Base-by-base conservation (phyloP, 2,329 filamentous ascomycete species). In the Cladophialophora immunda region DNA sequence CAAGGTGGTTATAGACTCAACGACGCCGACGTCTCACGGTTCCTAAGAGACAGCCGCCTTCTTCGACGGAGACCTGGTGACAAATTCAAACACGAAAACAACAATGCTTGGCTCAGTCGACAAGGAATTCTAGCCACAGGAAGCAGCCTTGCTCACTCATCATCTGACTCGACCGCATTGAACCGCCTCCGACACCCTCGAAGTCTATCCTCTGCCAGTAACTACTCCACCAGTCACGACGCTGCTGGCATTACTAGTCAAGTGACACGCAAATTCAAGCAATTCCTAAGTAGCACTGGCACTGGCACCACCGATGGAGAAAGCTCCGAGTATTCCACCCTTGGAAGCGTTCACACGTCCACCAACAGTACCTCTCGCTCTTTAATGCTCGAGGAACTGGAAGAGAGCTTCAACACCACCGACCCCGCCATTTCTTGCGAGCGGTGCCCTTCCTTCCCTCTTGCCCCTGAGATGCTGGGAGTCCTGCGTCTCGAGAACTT, bases 121-220 rank as follows among this genome's bases (percentile, higher is more conserved):
- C 36, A 58, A 25, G 50, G 50, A 5, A 50, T 62, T 62, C 52
- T 52, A 52, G 54, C 25, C 22, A 50, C 54, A 7, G 66, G 62
- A 27, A 65, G 66, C 36, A 66, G 61, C 52, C 58, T 69, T 4
- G 67, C 64, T 29, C 45, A 67, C 19, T 58, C 50, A 27, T 69
- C 67, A 27, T 67, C 67, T n/a, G 36, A 55, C 30, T 36, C 56
- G 19, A 47, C 29, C 29, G 25, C 57, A 2, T 34, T 55, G 7
- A 47, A 11, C 25, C 45, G 52, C 8, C 41, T 55, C 11, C 27
- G 4, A 30, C 53, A 30, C 25, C 15, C 30, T 15, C 8, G 53
- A 30, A 11, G 3, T 25, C 11, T 3, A 17, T 25, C 50, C 6
- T 34, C 53, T 19, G 11, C 27, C 53, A 55, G 53, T 34, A n/a